Evolutionary conservation across 345 rosid genomes (phyloP).

Genomic region (Eucalyptus sp.): DNA sequence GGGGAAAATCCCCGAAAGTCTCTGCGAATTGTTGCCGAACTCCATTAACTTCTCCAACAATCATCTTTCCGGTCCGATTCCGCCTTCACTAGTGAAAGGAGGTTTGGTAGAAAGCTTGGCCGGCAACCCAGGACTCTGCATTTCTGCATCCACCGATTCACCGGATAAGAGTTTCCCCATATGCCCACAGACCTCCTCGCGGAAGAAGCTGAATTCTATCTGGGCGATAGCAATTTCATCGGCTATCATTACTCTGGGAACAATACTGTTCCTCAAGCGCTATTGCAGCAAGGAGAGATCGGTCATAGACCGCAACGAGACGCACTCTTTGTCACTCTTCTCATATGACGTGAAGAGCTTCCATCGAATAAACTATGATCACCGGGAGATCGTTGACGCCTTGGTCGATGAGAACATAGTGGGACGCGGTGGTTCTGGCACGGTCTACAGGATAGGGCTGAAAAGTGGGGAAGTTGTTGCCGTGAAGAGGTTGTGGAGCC

Average conservation of each 20-base stretch:
- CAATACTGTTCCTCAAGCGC: conserved; percentile 46
- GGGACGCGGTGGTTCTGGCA: conserved; percentile 85
- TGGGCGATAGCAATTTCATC: conserved; percentile 58
- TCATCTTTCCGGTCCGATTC: conserved; percentile 77
- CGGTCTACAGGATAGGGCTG: conserved; percentile 60
- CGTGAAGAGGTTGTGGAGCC: conserved; percentile 76
- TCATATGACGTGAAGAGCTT: conserved; percentile 72
- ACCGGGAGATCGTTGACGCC: conserved; percentile 58
- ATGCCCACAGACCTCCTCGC: conserved; percentile 31
- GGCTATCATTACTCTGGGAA: conserved; percentile 35
- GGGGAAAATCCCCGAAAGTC: conserved; percentile 62
- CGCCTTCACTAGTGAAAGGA: conserved; percentile 49
- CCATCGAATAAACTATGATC: conserved; percentile 68
- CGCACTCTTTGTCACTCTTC: conserved; percentile 47
- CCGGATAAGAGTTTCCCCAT: conserved; percentile 35
- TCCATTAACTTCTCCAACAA: conserved; percentile 75
- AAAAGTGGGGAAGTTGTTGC: conserved; percentile 65
- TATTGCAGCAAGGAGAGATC: conserved; percentile 30
- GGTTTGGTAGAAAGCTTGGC: conserved; percentile 76
- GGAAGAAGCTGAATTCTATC: conserved; percentile 38
- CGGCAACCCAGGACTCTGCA: conserved; percentile 80
- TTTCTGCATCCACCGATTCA: conserved; percentile 32
- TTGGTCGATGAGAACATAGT: conserved; percentile 74
- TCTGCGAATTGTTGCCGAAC: conserved; percentile 53
- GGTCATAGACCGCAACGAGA: conserved; percentile 46